Percentiles rank a stretch among this genome's conserved stretches.
These are phyloP conservation scores for Naganishia vishniacii DNA, from an alignment of 768 basidiomycete genomes.

Conservation along the genomic window DNA sequence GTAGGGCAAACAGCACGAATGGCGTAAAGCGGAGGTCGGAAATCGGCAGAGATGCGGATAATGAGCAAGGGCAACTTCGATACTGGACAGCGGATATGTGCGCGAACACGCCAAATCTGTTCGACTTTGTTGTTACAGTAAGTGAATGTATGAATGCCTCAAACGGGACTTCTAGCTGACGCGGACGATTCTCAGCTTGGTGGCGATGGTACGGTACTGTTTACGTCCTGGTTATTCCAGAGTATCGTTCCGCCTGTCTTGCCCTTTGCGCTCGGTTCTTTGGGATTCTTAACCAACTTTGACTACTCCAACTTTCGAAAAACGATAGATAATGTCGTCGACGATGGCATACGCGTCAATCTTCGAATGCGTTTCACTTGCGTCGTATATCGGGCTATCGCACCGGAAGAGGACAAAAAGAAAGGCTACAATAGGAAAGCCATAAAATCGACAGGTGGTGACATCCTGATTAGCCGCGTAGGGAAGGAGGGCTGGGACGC, in stretches of 20 bases:
- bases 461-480: conserved; percentile 91
- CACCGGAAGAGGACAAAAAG: conserved; percentile 60
- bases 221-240: conserved; percentile 99
- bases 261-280: conserved; percentile 90
- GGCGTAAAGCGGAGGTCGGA: conserved; percentile 27
- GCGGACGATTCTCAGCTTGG: too few relatives aligned
- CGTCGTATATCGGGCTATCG: conserved; percentile 89
- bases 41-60: conserved; percentile 27
- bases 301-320: conserved; percentile 81
- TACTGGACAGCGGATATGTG: conserved; percentile 99
- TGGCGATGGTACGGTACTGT: conserved; percentile 95
- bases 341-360: conserved; percentile 92
- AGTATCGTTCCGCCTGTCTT: conserved; percentile 97
- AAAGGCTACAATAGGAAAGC: conserved; percentile 58
- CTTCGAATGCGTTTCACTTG: conserved; percentile 98
- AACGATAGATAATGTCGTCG: conserved; percentile 84
- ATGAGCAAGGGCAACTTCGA: conserved; percentile 80
- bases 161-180: too few relatives aligned
- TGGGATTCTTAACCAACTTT: conserved; percentile 97
- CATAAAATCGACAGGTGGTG: conserved; percentile 86
- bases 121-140: conserved; percentile 96
- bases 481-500: conserved; percentile 94
- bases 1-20: conserved; percentile 27
- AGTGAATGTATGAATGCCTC: conserved; percentile 46
- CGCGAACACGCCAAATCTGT: conserved; percentile 76